Evolutionary conservation across 305 asterid genomes (phyloP), one percentile per base, ranked within the genome.

Genomic region (Rubia peregrina): DNA sequence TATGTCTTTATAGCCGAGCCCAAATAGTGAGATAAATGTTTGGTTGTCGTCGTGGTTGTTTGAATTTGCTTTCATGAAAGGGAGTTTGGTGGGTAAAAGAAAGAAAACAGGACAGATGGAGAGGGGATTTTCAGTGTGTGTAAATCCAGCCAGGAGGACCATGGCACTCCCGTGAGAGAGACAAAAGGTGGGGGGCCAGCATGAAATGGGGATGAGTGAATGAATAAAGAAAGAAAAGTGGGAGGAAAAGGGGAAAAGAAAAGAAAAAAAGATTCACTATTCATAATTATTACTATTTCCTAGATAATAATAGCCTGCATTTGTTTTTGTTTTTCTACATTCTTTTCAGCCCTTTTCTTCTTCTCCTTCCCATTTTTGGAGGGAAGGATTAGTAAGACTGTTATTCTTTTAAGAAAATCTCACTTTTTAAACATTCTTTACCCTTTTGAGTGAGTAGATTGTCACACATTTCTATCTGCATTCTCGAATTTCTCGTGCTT

Each of bases 131-230:
- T 7, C 64, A 61, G 75, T 48, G 61, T 73, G 65, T 66, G 78
- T 76, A 72, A 70, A 71, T 88, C 86, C 87, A 82, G 86, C 85
- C 83, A 73, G 78, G 72, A 81, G 78, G 85, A 78, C 88, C 82
- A 85, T 85, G 91, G 88, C 82, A 82, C 81, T 78, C 91, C 78
- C 86, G 86, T 87, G 96, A 87, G 82, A 82, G 83, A 82, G 85
- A 84, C 76, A 73, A 84, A 85, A 81, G 77, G 74, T 70, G 68
- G 76, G 80, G 88, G 84, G 81, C 86, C 84, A 83, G 61, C 79
- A 70, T 70, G 64, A 74, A 78, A 71, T 61, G 76, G 67, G 70
- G 75, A 65, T 67, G 49, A 77, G 69, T 76, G 78, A 75, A 76
- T 44, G 72, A 78, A 46, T 76, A 65, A 67, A 71, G 67, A 76